A percentile compares a stretch with the other conserved stretches of the same genome.
Evolutionary conservation across 108 stramenopile species (phyloP).

Genomic region (Skeletonema potamos): DNA sequence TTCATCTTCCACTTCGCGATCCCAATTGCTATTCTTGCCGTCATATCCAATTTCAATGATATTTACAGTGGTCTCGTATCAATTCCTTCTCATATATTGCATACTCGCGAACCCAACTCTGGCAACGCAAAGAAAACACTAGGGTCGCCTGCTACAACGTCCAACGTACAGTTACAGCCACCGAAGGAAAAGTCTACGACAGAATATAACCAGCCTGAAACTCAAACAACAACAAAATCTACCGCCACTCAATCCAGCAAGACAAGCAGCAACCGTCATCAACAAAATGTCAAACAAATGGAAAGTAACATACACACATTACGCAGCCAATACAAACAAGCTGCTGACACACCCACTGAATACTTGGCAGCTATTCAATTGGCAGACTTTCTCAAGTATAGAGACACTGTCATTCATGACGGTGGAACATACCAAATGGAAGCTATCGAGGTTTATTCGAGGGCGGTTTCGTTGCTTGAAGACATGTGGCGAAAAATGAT

Average conservation of each 20-base stretch:
- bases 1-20: slow-evolving; percentile 43
- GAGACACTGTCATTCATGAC: slow-evolving; percentile 72
- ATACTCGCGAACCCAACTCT: too few species aligned
- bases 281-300: slow-evolving; percentile 21
- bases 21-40: slow-evolving; percentile 22
- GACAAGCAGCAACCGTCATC: not conserved
- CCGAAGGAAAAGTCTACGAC: not conserved
- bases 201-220: not conserved
- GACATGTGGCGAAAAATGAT: slow-evolving; percentile 21
- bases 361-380: slow-evolving; percentile 34
- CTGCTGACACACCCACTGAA: slow-evolving; percentile 9
- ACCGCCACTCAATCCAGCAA: slow-evolving; percentile 2
- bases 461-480: slow-evolving; percentile 44
- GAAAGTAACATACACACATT: slow-evolving; percentile 27
- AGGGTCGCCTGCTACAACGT: not conserved
- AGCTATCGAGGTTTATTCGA: slow-evolving; percentile 57
- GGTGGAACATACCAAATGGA: slow-evolving; percentile 72
- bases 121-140: not conserved
- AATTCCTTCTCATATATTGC: not conserved
- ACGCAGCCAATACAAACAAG: slow-evolving; percentile 14
- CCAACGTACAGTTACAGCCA: not conserved
- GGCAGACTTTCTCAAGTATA: slow-evolving; percentile 66
- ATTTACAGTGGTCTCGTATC: slow-evolving; percentile 8
- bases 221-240: slow-evolving; percentile 2
- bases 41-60: slow-evolving; percentile 31